Conservation (phyloP, 805 yeast species). For the Pichia deserticola region DNA sequence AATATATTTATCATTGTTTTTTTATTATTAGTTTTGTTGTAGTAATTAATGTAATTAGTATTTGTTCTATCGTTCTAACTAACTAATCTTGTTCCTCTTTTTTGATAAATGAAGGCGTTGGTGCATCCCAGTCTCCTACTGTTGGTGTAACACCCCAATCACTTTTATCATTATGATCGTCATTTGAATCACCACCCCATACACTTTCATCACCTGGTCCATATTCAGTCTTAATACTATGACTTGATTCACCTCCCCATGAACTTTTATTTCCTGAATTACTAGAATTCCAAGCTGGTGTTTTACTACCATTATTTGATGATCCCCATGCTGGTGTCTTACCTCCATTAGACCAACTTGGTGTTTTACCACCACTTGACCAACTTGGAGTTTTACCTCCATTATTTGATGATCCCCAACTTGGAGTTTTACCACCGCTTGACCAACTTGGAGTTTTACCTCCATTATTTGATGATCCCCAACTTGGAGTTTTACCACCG, state of each 20-base stretch:
- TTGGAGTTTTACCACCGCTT: conserved; percentile 18
- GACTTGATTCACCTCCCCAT: conserved; percentile 17
- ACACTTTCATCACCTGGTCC: conserved; percentile 17
- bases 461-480: conserved; percentile 21
- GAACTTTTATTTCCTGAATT: conserved; percentile 11
- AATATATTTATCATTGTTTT: neutral
- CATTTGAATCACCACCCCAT: conserved; percentile 30
- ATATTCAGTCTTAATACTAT: conserved; percentile 21
- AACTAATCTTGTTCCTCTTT: conserved; percentile 19
- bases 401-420: conserved; percentile 17
- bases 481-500: conserved; percentile 34
- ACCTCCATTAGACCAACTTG: conserved; percentile 41
- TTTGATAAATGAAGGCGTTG: conserved; percentile 33
- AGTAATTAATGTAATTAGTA: too few species aligned
- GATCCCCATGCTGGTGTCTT: conserved; percentile 37
- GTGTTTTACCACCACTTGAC: conserved; percentile 37
- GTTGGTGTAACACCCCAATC: conserved; percentile 40
- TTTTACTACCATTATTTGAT: conserved; percentile 21
- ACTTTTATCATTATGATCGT: conserved; percentile 25
- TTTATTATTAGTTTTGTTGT: neutral
- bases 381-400: conserved; percentile 29
- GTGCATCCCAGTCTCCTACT: conserved; percentile 40
- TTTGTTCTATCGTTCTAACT: too few species aligned
- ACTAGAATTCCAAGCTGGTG: conserved; percentile 38
- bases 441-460: conserved; percentile 6